Percentiles rank a stretch among this genome's conserved stretches.
phyloP scores from a whole-genome alignment of 108 stramenopile genomes.

The Licmophora abbreviata region DNA sequence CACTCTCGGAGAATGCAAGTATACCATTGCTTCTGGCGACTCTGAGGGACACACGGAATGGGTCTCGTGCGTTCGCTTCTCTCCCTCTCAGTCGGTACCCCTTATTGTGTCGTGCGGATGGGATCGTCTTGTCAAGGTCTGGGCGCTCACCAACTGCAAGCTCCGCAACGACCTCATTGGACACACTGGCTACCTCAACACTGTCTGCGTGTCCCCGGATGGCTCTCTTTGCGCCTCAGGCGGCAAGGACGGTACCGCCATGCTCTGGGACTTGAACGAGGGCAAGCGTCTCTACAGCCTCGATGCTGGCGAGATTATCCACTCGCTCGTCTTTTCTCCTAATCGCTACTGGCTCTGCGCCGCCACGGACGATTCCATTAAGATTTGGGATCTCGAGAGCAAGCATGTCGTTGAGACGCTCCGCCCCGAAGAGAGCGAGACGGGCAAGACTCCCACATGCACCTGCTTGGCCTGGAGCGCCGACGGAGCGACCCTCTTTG shows the following conservation, averaged over 20 bases:
- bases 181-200: constrained; percentile 99
- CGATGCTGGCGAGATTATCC: constrained; percentile 98
- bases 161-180: constrained; percentile 97
- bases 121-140: constrained; percentile 99
- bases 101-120: constrained; percentile 98
- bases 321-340: constrained; percentile 98
- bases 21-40: constrained; percentile 68
- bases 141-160: constrained; percentile 97
- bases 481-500: constrained; percentile 95
- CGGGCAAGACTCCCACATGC: constrained; percentile 80
- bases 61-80: constrained; percentile 99
- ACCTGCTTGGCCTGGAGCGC: constrained; percentile 96
- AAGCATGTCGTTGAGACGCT: constrained; percentile 97
- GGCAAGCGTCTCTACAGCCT: constrained; percentile 98
- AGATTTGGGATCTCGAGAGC: constrained; percentile 99
- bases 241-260: constrained; percentile 99
- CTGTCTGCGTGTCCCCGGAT: constrained; percentile 99
- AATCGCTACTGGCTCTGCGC: constrained; percentile 99
- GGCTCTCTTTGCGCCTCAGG: constrained; percentile 98
- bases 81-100: constrained; percentile 87
- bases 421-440: constrained; percentile 64
- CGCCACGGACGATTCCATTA: constrained; percentile 96
- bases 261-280: constrained; percentile 99
- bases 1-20: constrained; percentile 98
- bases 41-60: constrained; percentile 98